Evolutionary conservation across 2,329 filamentous ascomycete species (phyloP).

Genomic region (Pseudocercospora musae): DNA sequence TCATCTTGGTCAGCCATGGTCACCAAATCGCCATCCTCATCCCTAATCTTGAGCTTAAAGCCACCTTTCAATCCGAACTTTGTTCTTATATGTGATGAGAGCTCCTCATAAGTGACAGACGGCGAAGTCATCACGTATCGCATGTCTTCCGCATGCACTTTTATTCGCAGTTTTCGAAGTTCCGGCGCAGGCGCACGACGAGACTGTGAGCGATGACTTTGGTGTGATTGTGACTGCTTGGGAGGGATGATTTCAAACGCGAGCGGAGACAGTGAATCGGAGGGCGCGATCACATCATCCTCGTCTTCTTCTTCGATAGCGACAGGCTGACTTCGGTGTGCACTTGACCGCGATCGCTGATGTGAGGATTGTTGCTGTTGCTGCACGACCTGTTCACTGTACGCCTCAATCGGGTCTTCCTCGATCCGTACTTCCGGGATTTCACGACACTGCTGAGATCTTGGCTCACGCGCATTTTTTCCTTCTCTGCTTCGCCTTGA

Average conservation of each 20-base stretch:
- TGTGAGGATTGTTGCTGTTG: constrained; percentile 18
- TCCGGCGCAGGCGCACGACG: constrained; percentile 51
- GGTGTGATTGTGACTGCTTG: constrained; percentile 13
- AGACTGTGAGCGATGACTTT: constrained; percentile 52
- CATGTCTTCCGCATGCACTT: constrained; percentile 87
- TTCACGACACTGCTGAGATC: constrained; percentile 53
- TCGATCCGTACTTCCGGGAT: constrained; percentile 63
- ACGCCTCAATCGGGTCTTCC: constrained; percentile 38
- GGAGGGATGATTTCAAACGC: constrained; percentile 60
- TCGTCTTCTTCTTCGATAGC: constrained; percentile 77
- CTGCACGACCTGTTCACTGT: constrained; percentile 24
- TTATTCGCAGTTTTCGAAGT: constrained; percentile 76
- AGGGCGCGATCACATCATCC: constrained; percentile 44
- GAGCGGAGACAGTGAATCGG: constrained; percentile 31
- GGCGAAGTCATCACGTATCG: constrained; percentile 84
- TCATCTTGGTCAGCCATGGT: constrained; percentile 97
- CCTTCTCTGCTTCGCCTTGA: constrained; percentile 23
- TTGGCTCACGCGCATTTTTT: constrained; percentile 41
- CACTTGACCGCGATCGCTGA: constrained; percentile 33
- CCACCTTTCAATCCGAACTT: constrained; percentile 74
- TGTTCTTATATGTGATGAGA: constrained; percentile 74
- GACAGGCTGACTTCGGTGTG: constrained; percentile 47
- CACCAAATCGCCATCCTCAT: constrained; percentile 92
- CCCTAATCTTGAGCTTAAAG: constrained; percentile 85
- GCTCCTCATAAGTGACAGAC: constrained; percentile 69